A percentile compares a stretch with the other conserved stretches of the same genome.
These are phyloP conservation scores for Shiraia bambusicola DNA, from an alignment of 2,329 filamentous ascomycete genomes.

Conservation along the genomic window DNA sequence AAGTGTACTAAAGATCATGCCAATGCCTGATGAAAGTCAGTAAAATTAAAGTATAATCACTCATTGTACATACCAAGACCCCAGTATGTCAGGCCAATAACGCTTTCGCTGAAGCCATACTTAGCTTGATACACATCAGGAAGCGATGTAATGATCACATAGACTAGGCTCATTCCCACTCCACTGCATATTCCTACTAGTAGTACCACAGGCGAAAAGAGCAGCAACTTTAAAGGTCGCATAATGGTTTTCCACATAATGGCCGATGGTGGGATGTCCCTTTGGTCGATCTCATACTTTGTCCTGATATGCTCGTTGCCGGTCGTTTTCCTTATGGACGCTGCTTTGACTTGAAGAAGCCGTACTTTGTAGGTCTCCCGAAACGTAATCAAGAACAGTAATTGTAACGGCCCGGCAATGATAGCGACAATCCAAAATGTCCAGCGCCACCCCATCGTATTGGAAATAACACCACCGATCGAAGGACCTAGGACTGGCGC, in stretches of 20 bases:
- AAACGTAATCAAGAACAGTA: slow-evolving; percentile 53
- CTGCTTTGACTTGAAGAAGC: slow-evolving; percentile 46
- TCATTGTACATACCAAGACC: slow-evolving; percentile 48
- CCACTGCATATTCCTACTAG: slow-evolving; percentile 49
- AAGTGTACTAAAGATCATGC: slow-evolving; percentile 49
- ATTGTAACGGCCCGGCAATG: slow-evolving; percentile 51
- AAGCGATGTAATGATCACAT: slow-evolving; percentile 47
- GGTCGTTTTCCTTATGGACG: slow-evolving; percentile 11
- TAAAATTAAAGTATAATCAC: not conserved
- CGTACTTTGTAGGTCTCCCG: slow-evolving; percentile 61
- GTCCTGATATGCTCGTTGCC: not conserved
- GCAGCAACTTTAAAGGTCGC: slow-evolving; percentile 43
- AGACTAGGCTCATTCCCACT: slow-evolving; percentile 45
- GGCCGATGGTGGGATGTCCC: slow-evolving; percentile 2
- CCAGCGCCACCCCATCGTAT: slow-evolving; percentile 55
- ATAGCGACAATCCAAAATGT: slow-evolving; percentile 53
- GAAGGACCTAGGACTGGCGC: slow-evolving; percentile 58
- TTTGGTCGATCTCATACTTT: slow-evolving; percentile 6
- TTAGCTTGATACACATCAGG: slow-evolving; percentile 42
- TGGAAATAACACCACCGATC: slow-evolving; percentile 55
- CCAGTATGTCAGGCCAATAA: slow-evolving; percentile 55
- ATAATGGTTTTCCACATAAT: slow-evolving; percentile 37
- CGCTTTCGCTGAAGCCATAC: slow-evolving; percentile 49
- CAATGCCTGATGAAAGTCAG: slow-evolving; percentile 39
- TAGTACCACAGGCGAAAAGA: slow-evolving; percentile 54